phyloP scores from a whole-genome alignment of 2,329 filamentous ascomycete genomes.

The Stemphylium vesicarium region DNA sequence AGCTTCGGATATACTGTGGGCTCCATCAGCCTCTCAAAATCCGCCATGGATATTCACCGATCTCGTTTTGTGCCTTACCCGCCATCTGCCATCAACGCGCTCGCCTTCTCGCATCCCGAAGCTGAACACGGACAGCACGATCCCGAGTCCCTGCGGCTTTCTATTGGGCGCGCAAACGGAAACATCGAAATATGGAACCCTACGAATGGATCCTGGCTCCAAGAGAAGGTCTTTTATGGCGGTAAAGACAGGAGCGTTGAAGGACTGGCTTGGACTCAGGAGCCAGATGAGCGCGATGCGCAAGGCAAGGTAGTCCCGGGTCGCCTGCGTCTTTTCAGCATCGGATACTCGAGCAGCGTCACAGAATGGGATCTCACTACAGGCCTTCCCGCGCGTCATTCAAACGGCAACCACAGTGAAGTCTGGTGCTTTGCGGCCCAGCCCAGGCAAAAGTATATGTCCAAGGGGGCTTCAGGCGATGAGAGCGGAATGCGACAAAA shows the following conservation, averaged over 20 bases:
- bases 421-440: conserved; percentile 96
- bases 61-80: conserved; percentile 95
- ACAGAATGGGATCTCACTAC: conserved; percentile 94
- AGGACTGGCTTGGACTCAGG: conserved; percentile 88
- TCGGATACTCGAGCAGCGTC: conserved; percentile 88
- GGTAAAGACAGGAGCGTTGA: conserved; percentile 88
- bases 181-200: conserved; percentile 99
- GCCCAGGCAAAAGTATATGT: conserved; percentile 61
- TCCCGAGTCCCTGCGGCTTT: conserved; percentile 73
- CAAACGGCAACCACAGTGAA: conserved; percentile 90
- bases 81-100: conserved; percentile 88
- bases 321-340: conserved; percentile 88
- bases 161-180: conserved; percentile 90
- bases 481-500: conserved; percentile 55
- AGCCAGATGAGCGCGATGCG: conserved; percentile 73
- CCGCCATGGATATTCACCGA: conserved; percentile 89
- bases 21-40: background rate
- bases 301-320: conserved; percentile 68
- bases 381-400: conserved; percentile 78
- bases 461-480: conserved; percentile 24
- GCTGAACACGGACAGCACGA: conserved; percentile 46
- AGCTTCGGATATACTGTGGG: background rate
- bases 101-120: conserved; percentile 83
- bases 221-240: conserved; percentile 84
- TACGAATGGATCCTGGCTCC: conserved; percentile 79